A percentile compares a stretch with the other conserved stretches of the same genome.
phyloP scores from a whole-genome alignment of 225 moss, liverwort and hornwort species.

The Lunularia cruciata region DNA sequence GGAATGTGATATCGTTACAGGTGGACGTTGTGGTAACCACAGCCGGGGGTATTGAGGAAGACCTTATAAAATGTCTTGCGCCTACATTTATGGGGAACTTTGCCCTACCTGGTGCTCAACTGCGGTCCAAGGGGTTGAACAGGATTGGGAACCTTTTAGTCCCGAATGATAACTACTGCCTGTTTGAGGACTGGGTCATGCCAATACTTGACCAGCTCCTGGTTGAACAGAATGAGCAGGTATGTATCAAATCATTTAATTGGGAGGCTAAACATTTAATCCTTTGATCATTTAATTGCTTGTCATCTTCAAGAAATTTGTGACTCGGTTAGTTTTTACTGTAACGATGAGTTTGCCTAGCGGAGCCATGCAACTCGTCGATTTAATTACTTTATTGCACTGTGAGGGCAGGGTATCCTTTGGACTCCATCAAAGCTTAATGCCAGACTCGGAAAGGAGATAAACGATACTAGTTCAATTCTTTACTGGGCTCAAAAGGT shows the following conservation, averaged over 20 bases:
- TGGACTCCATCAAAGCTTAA: slow-evolving; percentile 95
- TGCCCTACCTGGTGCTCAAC: slow-evolving; percentile 64
- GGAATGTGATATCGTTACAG: slow-evolving; percentile 38
- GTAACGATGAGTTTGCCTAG: too few relatives aligned
- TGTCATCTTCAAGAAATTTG: too few relatives aligned
- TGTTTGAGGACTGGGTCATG: slow-evolving; percentile 91
- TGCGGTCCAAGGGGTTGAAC: slow-evolving; percentile 86
- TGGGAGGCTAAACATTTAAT: neutral
- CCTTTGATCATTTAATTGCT: too few relatives aligned
- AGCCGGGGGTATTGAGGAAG: slow-evolving; percentile 95
- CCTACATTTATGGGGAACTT: slow-evolving; percentile 93
- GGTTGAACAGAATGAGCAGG: slow-evolving; percentile 78
- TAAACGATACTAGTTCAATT: slow-evolving; percentile 71
- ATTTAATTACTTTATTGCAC: neutral
- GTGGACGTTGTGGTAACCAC: slow-evolving; percentile 94
- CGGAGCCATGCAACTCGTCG: neutral
- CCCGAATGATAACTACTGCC: slow-evolving; percentile 93
- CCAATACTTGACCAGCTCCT: slow-evolving; percentile 90
- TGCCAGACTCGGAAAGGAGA: slow-evolving; percentile 88
- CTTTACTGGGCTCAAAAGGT: slow-evolving; percentile 98
- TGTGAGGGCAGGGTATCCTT: slow-evolving; percentile 52
- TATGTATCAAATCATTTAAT: slow-evolving; percentile 12
- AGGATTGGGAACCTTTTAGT: slow-evolving; percentile 93
- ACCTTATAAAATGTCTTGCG: slow-evolving; percentile 93
- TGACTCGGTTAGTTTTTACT: too few relatives aligned